Base-by-base conservation (phyloP, 768 basidiomycete genomes). In the Kwoniella sp. region DNA sequence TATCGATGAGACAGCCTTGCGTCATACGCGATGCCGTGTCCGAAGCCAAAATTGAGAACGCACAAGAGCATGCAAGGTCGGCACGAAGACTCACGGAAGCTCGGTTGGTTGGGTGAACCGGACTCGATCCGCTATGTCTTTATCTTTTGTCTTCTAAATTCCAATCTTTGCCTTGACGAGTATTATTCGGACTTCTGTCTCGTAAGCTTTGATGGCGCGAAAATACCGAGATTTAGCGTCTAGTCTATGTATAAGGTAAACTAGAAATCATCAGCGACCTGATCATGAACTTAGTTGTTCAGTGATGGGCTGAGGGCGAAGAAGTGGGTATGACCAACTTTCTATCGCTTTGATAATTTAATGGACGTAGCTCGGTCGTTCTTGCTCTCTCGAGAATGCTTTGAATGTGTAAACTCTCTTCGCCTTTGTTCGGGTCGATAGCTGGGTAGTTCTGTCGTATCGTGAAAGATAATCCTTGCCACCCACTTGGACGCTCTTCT, bases 401-500 rank as follows among this genome's bases (percentile, higher is more conserved):
- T n/a, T n/a, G n/a, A n/a, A n/a, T n/a, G n/a, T n/a, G n/a, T n/a
- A n/a, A n/a, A n/a, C n/a, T n/a, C n/a, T n/a, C n/a, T n/a, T n/a
- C n/a, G n/a, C n/a, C n/a, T n/a, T n/a, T n/a, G n/a, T n/a, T n/a
- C n/a, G n/a, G 34, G 34, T 37, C 34, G 5, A 37, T 37, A 37
- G 7, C 34, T 45, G 41, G 41, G 17, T 45, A 17, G 15, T 5
- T 3, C 20, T 45, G 41, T 45, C 41, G 41, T 3, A 45, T 11
- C 9, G 34, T 13, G 34, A 45, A 45, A 17, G 20, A 30, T n/a
- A 23, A 37, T 37, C 59, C 28, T 63, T 57, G 62, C 62, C 62
- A 63, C 62, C 62, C 62, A 29, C 55, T 37, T 50, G n/a, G 23
- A 30, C 53, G 54, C 55, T 45, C 55, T 63, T 55, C 28, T 56